phyloP scores from a whole-genome alignment of 139 green algal species.

The Haematococcus lacustris region DNA sequence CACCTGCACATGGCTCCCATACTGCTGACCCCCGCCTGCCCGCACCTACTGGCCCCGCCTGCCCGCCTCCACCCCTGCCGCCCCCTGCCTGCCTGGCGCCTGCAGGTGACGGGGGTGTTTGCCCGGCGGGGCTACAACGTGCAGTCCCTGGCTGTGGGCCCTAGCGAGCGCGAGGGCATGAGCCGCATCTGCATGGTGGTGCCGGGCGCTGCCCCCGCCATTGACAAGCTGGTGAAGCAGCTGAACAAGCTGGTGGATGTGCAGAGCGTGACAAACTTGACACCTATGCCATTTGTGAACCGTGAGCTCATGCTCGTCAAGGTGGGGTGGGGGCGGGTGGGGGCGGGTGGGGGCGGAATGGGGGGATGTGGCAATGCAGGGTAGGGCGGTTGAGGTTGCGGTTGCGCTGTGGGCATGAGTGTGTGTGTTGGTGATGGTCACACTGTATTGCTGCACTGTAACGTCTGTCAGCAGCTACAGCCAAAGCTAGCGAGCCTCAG shows the following conservation, averaged over 20 bases:
- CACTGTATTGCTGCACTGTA: neutral
- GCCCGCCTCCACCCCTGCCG: too few relatives aligned
- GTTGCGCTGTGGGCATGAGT: neutral
- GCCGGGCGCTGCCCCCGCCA: slow-evolving; percentile 38
- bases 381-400: neutral
- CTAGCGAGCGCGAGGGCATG: slow-evolving; percentile 63
- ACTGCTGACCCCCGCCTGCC: too few relatives aligned
- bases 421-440: neutral
- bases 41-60: too few relatives aligned
- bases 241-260: slow-evolving; percentile 83
- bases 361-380: neutral
- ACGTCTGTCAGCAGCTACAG: neutral
- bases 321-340: too few relatives aligned
- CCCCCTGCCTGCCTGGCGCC: too few relatives aligned
- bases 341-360: neutral
- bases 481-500: neutral
- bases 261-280: slow-evolving; percentile 68
- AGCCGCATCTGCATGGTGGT: slow-evolving; percentile 92
- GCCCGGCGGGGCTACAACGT: slow-evolving; percentile 95
- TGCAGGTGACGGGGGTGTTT: slow-evolving; percentile 88
- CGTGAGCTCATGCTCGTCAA: slow-evolving; percentile 97
- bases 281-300: slow-evolving; percentile 60
- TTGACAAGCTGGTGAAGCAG: slow-evolving; percentile 78
- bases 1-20: too few relatives aligned
- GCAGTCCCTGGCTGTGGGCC: slow-evolving; percentile 92